Evolutionary conservation across 805 yeast species (phyloP), one percentile per base, ranked within the genome.

Genomic region (Suhomyces vadensis): DNA sequence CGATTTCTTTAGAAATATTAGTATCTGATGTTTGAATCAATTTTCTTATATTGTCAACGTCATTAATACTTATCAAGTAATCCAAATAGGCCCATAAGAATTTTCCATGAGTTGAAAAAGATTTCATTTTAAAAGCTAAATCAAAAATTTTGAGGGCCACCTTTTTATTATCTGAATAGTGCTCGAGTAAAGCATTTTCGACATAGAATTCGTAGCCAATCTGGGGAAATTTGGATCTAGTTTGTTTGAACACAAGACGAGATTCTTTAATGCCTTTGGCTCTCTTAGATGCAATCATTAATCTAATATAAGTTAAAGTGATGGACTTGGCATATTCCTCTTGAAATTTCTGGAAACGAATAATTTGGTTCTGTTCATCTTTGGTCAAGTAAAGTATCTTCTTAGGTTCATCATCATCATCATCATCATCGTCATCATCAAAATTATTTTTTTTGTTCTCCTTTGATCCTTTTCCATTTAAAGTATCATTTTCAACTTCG

Each of bases 151-250:
- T 83, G 41, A 77, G 69, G 0, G 97, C 91, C 36, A 87, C 81
- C 42, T 79, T 82, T 19, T 75, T 67, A 48, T 83, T 85, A 47
- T 79, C 83, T 47, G 83, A 74, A 53, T 79, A 81, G 53, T 78
- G 82, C 58, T 92, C 99, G 70, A 90, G 73, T 58, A 80, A 70
- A 0, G 97, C 96, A 56, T 86, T 85, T 47, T 87, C 92, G 16
- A 83, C 82, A 63, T 78, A 92, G 16, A 92, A 77, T 53, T 88
- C 88, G 69, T 82, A 81, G 0, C 95, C 84, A 33, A 85, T 65
- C 8, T 71, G 66, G n/a, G 71, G 59, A 52, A 79, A 76, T 43
- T 57, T 62, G 57, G 82, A 80, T 54, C 96, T 79, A 6, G 86
- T 85, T 52, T 74, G 77, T 43, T 85, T 76, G 60, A 90, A 89